Evolutionary conservation across 257 asterid genomes (phyloP).

Genomic region (Gentiana straminea): DNA sequence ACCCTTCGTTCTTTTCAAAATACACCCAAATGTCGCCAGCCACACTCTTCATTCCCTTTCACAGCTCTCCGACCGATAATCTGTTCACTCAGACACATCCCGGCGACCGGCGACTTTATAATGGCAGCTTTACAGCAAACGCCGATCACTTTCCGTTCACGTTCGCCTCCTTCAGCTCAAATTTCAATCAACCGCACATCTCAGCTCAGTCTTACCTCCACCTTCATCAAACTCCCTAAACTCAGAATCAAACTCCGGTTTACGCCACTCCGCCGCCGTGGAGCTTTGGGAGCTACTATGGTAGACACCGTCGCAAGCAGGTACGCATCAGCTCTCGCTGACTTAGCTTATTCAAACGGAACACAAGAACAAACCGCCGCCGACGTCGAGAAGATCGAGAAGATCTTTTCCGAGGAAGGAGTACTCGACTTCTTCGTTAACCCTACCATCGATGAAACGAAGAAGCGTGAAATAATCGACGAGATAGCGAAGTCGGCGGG

Average conservation of each 20-base stretch:
- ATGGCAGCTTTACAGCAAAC: slow-evolving; percentile 66
- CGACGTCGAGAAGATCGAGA: slow-evolving; percentile 53
- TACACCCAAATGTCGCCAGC: slow-evolving; percentile 14
- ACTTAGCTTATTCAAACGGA: slow-evolving; percentile 50
- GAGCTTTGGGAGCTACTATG: slow-evolving; percentile 42
- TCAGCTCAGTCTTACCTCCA: slow-evolving; percentile 5
- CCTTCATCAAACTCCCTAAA: slow-evolving; percentile 33
- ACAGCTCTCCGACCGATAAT: not conserved
- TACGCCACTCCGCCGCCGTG: slow-evolving; percentile 5
- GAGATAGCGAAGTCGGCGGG: slow-evolving; percentile 32
- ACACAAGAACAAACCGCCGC: slow-evolving; percentile 32
- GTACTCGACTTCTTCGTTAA: slow-evolving; percentile 40
- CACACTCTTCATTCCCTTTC: not conserved
- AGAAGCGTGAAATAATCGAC: slow-evolving; percentile 37
- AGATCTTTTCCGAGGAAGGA: slow-evolving; percentile 38
- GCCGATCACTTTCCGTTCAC: slow-evolving; percentile 38
- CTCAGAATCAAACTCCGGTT: slow-evolving; percentile 29
- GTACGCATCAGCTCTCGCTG: slow-evolving; percentile 77
- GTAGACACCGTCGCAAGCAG: slow-evolving; percentile 49
- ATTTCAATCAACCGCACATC: slow-evolving; percentile 17
- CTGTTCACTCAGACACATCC: not conserved
- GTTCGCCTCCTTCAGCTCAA: slow-evolving; percentile 32
- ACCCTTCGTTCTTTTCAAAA: slow-evolving; percentile 28
- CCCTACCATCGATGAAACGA: slow-evolving; percentile 33
- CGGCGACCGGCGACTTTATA: slow-evolving; percentile 1